Conservation (phyloP, 805 yeast species). For the Kodamaea neixiangensis region DNA sequence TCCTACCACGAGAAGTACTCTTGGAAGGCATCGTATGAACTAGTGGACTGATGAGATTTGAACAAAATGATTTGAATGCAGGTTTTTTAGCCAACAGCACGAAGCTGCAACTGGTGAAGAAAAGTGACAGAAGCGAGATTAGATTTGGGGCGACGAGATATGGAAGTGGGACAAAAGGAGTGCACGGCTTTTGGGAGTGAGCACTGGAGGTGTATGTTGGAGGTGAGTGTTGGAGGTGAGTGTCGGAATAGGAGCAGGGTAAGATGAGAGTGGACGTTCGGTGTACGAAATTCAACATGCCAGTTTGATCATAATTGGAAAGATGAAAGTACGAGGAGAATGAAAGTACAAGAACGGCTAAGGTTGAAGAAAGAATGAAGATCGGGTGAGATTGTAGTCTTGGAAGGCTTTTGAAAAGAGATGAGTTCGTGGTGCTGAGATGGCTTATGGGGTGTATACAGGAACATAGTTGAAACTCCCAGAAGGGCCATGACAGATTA, state of each 20-base stretch:
- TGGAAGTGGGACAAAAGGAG: background rate
- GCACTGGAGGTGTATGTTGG: background rate
- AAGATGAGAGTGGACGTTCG: too few relatives aligned
- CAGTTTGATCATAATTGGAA: too few relatives aligned
- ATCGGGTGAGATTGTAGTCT: too few relatives aligned
- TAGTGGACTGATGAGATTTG: background rate
- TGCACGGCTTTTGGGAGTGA: background rate
- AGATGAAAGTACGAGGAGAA: too few relatives aligned
- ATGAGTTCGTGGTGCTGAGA: too few relatives aligned
- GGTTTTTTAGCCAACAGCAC: background rate
- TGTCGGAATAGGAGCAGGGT: background rate
- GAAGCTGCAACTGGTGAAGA: background rate
- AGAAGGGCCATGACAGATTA: too few relatives aligned
- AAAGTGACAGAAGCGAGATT: background rate
- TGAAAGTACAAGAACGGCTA: too few relatives aligned
- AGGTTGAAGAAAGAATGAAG: too few relatives aligned
- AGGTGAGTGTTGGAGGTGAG: background rate
- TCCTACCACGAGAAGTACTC: conserved; percentile 13
- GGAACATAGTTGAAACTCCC: too few relatives aligned
- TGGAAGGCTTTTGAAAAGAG: too few relatives aligned
- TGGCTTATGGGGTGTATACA: too few relatives aligned
- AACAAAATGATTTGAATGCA: background rate
- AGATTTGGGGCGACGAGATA: background rate
- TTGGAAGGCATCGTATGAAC: conserved; percentile 14
- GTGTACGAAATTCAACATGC: too few relatives aligned